Conservation (phyloP, 208 protist species). For the Trypanosoma platydactyli region DNA sequence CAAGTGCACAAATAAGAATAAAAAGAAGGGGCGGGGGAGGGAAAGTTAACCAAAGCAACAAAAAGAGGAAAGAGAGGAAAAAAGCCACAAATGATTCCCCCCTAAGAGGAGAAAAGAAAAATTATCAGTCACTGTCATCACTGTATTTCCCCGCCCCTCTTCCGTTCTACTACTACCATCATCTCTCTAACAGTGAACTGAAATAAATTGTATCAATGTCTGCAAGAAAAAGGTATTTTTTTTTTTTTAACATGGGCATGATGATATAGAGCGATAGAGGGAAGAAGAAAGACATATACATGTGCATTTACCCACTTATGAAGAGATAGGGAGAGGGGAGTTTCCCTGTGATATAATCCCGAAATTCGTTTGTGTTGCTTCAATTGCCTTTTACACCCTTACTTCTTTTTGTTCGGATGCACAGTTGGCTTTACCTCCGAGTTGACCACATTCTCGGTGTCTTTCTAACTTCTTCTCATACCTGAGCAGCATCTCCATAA, state of each 20-base stretch:
- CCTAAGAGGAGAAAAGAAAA: conserved; percentile 1
- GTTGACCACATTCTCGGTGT: not conserved
- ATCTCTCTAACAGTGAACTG: no score
- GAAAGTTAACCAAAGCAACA: conserved; percentile 4
- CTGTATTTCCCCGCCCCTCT: no score
- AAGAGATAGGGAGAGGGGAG: no score
- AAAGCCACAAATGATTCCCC: conserved; percentile 8
- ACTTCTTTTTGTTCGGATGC: conserved; percentile 17
- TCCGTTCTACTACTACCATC: no score
- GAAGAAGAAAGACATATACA: no score
- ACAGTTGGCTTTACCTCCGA: not conserved
- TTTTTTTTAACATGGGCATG: no score
- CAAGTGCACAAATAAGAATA: not conserved
- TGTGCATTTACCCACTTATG: not conserved
- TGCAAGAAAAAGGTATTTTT: no score
- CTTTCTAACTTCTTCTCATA: conserved; percentile 38
- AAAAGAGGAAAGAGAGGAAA: conserved; percentile 29
- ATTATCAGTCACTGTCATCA: not conserved
- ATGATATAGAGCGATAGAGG: no score
- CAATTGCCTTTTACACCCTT: conserved; percentile 13
- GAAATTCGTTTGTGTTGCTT: conserved; percentile 11
- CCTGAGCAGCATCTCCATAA: conserved; percentile 44
- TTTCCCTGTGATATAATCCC: no score
- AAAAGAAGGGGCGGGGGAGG: no score
- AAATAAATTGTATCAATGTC: no score